phyloP scores from a whole-genome alignment of 208 protist species.

The Trichomonas tenax region DNA sequence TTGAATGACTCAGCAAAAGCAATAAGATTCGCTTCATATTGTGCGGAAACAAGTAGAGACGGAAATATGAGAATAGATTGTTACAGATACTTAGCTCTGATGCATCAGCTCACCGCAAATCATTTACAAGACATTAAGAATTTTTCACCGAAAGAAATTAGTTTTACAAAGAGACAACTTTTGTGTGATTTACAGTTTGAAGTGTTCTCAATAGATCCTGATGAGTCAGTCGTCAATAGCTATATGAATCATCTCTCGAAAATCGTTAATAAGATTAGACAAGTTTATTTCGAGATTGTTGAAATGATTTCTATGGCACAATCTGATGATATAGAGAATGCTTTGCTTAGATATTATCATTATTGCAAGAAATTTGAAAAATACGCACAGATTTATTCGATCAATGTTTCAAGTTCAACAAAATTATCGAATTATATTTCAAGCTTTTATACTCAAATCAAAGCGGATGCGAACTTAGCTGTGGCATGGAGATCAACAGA shows the following conservation, averaged over 20 bases:
- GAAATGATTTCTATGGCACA: background rate
- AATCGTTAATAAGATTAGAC: background rate
- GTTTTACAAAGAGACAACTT: background rate
- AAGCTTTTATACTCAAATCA: background rate
- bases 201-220: background rate
- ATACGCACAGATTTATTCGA: background rate
- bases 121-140: background rate
- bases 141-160: background rate
- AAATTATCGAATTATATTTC: background rate
- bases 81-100: background rate
- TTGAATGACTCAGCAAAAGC: background rate
- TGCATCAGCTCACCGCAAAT: background rate
- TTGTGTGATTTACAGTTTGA: background rate
- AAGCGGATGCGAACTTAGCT: background rate
- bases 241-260: background rate
- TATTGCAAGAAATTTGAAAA: background rate
- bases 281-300: background rate
- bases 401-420: background rate
- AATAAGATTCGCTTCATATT: background rate
- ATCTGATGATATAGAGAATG: background rate
- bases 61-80: background rate
- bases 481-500: background rate
- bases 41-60: background rate
- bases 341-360: background rate
- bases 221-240: background rate